Evolutionary conservation across 1,284 basidiomycete species (phyloP).

Genomic region (Ceratobasidium sp.): DNA sequence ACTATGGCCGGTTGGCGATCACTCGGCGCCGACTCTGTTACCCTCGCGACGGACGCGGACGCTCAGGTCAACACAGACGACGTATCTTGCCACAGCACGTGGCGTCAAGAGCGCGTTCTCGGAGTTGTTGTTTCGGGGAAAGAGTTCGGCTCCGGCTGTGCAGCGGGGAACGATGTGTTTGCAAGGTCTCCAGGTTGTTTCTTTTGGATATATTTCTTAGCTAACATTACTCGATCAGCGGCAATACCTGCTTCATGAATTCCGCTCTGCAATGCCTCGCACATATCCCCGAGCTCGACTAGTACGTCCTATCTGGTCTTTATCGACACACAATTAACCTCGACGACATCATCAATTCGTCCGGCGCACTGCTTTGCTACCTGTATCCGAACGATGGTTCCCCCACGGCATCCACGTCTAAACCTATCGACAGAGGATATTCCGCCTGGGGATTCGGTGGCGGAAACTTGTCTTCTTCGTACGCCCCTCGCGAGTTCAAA

Average conservation of each 20-base stretch:
- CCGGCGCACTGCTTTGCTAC: constrained; percentile 84
- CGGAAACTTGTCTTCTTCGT: constrained; percentile 67
- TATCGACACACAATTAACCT: constrained; percentile 91
- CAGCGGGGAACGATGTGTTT: constrained; percentile 83
- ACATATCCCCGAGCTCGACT: constrained; percentile 90
- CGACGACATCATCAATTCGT: constrained; percentile 95
- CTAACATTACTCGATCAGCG: constrained; percentile 62
- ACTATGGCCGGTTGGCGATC: constrained; percentile 7
- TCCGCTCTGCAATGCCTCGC: constrained; percentile 96
- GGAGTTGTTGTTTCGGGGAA: constrained; percentile 18
- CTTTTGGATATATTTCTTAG: background rate
- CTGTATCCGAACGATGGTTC: constrained; percentile 69
- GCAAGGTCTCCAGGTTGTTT: constrained; percentile 79
- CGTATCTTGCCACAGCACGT: constrained; percentile 18
- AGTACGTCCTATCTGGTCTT: constrained; percentile 93
- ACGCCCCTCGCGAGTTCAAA: constrained; percentile 94
- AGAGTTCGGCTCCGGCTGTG: constrained; percentile 33
- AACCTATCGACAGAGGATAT: constrained; percentile 41
- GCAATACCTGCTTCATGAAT: constrained; percentile 99
- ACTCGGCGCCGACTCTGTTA: constrained; percentile 17
- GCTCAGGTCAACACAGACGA: constrained; percentile 25
- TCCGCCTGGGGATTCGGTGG: constrained; percentile 22
- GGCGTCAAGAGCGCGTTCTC: background rate
- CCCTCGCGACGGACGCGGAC: constrained; percentile 27
- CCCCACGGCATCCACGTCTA: constrained; percentile 54